Evolutionary conservation across 768 basidiomycete genomes (phyloP), one percentile per base, ranked within the genome.

Genomic region (Hypholoma fasciculare): DNA sequence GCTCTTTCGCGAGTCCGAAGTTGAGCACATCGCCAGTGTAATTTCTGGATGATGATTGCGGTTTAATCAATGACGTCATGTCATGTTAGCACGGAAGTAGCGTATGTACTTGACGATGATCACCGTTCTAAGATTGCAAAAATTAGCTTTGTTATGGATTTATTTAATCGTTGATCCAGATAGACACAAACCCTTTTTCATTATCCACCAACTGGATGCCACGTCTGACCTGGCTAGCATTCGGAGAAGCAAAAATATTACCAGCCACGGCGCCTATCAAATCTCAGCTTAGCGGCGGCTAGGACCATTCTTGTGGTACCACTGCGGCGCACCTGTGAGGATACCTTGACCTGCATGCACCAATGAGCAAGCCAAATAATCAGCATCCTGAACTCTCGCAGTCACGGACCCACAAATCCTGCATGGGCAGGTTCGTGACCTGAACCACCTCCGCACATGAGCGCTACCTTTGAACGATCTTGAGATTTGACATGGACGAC

Each of bases 381-480:
- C 30, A 19, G 30, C 30, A 27, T 23, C 20, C 19, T 5, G 17
- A 55, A 23, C 14, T 17, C 58, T 34, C 7, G 36, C 8, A 47
- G 26, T 56, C 43, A 69, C 80, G 62, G 61, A 88, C 93, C 94
- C n/a, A 96, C 94, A 64, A 90, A 95, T 1, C 85, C 90, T 4
- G 92, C 84, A 72, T 95, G 94, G 14, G 94, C 84, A 7, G 96
- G 96, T 66, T 97, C 96, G 68, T 97, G 96, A 4, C 96, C 92
- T 23, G 88, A 85, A 34, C 93, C 92, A 5, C 93, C 92, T 8
- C 92, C 92, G 65, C 89, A 92, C 64, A 94, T 78, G 13, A 94
- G 76, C 2, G 89, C 83, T 43, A 94, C 93, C 67, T 85, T 86
- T 20, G 82, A 80, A 56, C 74, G 80, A 69, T 89, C 83, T 34